Conservation (phyloP, 148 eudicot genomes). For the Rhododendron simsii region DNA sequence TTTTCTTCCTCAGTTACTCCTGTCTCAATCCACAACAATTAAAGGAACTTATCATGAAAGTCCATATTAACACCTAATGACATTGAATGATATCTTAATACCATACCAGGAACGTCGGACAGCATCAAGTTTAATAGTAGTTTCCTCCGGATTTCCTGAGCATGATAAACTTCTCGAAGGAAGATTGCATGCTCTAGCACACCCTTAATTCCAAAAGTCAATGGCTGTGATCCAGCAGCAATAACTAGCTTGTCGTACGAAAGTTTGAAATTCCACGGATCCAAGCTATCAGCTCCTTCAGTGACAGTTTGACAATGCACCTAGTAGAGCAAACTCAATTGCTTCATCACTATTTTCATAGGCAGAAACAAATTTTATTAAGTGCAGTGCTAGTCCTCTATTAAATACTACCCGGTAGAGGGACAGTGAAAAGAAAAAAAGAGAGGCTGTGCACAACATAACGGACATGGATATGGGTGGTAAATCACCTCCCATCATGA, state of each 20-base stretch:
- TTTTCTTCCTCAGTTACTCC: slow-evolving; percentile 86
- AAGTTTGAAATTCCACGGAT: slow-evolving; percentile 75
- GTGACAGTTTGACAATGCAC: slow-evolving; percentile 73
- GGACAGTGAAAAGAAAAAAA: background rate
- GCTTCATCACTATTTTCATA: background rate
- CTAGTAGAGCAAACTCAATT: slow-evolving; percentile 27
- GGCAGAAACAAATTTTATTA: background rate
- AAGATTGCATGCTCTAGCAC: slow-evolving; percentile 77
- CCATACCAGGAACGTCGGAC: slow-evolving; percentile 90
- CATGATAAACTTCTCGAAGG: slow-evolving; percentile 96
- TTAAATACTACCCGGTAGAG: background rate
- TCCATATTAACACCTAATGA: background rate
- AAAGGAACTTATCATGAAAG: slow-evolving; percentile 6
- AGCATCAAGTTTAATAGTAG: slow-evolving; percentile 85
- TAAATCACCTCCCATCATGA: background rate
- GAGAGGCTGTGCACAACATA: background rate
- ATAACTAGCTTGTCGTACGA: slow-evolving; percentile 90
- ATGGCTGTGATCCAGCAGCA: slow-evolving; percentile 82
- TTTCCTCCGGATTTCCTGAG: slow-evolving; percentile 88
- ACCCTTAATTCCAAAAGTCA: slow-evolving; percentile 86
- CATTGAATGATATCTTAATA: background rate
- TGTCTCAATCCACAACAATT: slow-evolving; percentile 19
- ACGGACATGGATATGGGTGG: background rate
- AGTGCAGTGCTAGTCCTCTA: background rate
- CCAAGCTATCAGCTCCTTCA: slow-evolving; percentile 48